A percentile compares a stretch with the other conserved stretches of the same genome.
Conservation (phyloP, 1,284 basidiomycete genomes). For the Rhodotorula sp. region DNA sequence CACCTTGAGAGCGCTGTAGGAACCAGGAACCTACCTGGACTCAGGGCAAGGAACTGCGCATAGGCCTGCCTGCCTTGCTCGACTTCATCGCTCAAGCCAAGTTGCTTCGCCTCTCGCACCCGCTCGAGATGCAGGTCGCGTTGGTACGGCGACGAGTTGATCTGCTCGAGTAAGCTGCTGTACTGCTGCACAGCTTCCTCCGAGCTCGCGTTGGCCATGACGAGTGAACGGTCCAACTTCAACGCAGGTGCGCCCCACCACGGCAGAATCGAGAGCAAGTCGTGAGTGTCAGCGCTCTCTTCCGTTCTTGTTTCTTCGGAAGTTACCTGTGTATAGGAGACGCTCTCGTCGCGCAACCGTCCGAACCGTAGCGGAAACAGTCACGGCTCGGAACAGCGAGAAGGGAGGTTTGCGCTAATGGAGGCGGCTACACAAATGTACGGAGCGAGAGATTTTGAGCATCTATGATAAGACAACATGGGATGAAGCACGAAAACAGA, state of each 20-base stretch:
- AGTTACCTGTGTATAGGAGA: too few relatives aligned
- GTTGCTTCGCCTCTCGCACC: conserved; percentile 16
- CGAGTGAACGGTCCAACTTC: background rate
- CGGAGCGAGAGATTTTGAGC: too few relatives aligned
- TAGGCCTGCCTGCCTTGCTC: conserved; percentile 18
- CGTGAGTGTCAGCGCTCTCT: too few relatives aligned
- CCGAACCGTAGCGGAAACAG: too few relatives aligned
- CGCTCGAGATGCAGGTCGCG: conserved; percentile 30
- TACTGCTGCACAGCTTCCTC: conserved; percentile 20
- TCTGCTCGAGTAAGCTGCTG: conserved; percentile 22
- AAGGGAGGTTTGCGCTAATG: background rate
- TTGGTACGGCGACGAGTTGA: conserved; percentile 25
- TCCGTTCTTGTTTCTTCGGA: too few relatives aligned
- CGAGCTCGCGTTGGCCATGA: conserved; percentile 4
- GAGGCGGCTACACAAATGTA: background rate
- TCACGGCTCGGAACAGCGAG: background rate
- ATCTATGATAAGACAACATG: too few relatives aligned
- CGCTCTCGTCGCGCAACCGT: too few relatives aligned
- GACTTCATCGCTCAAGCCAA: conserved; percentile 27
- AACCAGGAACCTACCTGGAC: conserved; percentile 8
- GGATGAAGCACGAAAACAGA: too few relatives aligned
- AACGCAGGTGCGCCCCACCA: too few relatives aligned
- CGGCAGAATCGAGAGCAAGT: too few relatives aligned
- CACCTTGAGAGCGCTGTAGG: too few relatives aligned
- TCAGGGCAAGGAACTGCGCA: conserved; percentile 18